Evolutionary conservation across 1,284 basidiomycete genomes (phyloP).

Genomic region (Trametes polyzona): DNA sequence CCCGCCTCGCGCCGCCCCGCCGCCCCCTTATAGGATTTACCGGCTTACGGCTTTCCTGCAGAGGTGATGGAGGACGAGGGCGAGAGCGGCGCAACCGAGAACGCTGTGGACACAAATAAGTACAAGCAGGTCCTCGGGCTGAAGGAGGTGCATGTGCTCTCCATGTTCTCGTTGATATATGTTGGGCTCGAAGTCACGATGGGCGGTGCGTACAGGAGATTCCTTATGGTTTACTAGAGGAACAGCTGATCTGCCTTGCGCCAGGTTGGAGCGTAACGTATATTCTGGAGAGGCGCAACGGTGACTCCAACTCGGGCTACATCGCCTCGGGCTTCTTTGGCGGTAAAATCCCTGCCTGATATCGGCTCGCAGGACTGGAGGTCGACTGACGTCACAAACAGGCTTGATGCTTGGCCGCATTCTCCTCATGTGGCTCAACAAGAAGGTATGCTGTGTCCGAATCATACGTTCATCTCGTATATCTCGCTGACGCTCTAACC

Average conservation of each 20-base stretch:
- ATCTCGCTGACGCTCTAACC: not conserved
- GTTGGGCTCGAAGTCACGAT: slow-evolving; percentile 70
- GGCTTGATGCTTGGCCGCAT: slow-evolving; percentile 64
- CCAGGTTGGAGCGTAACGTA: slow-evolving; percentile 19
- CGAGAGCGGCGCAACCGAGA: slow-evolving; percentile 39
- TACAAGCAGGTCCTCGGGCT: slow-evolving; percentile 58
- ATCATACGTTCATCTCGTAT: not conserved
- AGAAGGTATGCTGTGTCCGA: slow-evolving; percentile 42
- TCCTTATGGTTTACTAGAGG: not conserved
- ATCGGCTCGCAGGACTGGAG: too few relatives aligned
- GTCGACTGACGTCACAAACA: slow-evolving; percentile 23
- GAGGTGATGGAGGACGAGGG: slow-evolving; percentile 43
- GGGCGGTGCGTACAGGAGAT: slow-evolving; percentile 44
- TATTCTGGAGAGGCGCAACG: slow-evolving; percentile 33
- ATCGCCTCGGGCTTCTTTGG: slow-evolving; percentile 45
- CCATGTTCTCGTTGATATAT: slow-evolving; percentile 65
- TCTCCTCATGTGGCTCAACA: slow-evolving; percentile 59
- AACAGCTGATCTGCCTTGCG: not conserved
- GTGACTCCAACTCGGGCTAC: slow-evolving; percentile 38
- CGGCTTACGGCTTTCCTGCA: not conserved
- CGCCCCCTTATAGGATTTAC: too few relatives aligned
- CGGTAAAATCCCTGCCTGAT: too few relatives aligned
- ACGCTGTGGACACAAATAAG: slow-evolving; percentile 43
- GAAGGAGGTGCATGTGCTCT: slow-evolving; percentile 57
- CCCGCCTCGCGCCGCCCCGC: too few relatives aligned